Percentiles rank a stretch among this genome's conserved stretches.
These are phyloP conservation scores for Hymenoscyphus fraxineus DNA, from an alignment of 2,329 filamentous ascomycete genomes.

Conservation along the genomic window DNA sequence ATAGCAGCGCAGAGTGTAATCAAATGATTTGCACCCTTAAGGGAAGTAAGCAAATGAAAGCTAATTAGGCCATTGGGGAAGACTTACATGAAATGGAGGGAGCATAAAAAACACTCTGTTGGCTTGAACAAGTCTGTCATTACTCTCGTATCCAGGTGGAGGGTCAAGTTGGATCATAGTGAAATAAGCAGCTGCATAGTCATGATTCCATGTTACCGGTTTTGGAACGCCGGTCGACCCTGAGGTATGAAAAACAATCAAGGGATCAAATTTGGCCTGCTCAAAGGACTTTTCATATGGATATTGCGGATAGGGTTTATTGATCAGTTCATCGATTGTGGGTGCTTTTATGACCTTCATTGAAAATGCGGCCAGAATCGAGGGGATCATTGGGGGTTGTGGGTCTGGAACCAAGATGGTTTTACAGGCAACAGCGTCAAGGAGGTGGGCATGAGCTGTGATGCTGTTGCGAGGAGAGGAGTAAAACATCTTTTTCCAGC, in stretches of 20 bases:
- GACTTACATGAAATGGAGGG: conserved; percentile 12
- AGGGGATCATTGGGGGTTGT: background rate
- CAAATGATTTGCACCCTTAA: background rate
- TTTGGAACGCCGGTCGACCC: conserved; percentile 43
- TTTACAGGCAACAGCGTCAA: conserved; percentile 4
- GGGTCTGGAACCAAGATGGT: conserved; percentile 2
- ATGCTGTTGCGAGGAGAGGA: conserved; percentile 11
- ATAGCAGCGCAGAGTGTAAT: background rate
- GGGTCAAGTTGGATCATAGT: conserved; percentile 34
- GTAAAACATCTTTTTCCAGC: conserved; percentile 6
- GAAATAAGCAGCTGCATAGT: conserved; percentile 16
- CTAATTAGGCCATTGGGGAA: background rate
- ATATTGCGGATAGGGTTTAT: background rate
- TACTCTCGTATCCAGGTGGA: conserved; percentile 28
- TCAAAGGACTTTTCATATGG: background rate
- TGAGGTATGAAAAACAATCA: conserved; percentile 39
- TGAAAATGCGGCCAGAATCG: background rate
- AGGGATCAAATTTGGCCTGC: background rate
- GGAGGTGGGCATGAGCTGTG: conserved; percentile 4
- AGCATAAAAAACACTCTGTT: conserved; percentile 7
- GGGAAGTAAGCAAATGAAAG: background rate
- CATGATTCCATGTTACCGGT: conserved; percentile 38
- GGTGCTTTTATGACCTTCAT: conserved; percentile 6
- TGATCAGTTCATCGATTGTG: conserved; percentile 8
- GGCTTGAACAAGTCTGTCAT: background rate